phyloP scores from a whole-genome alignment of 176 grass and related monocot genomes.

The Oryza meridionalis region DNA sequence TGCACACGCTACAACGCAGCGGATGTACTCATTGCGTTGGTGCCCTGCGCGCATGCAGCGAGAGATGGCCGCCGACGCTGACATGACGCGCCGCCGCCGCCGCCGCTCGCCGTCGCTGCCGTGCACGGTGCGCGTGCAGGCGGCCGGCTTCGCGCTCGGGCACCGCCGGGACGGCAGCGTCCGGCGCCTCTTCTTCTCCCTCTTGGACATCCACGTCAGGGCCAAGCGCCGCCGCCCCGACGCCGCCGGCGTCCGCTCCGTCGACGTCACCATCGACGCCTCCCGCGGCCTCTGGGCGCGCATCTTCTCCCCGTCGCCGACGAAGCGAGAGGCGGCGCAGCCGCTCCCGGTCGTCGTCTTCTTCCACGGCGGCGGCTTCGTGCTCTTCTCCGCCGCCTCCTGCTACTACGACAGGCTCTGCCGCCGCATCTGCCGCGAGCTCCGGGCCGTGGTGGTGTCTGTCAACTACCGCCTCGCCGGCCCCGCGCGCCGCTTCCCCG shows the following conservation, averaged over 20 bases:
- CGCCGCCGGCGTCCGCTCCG: slow-evolving; percentile 51
- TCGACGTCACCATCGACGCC: slow-evolving; percentile 59
- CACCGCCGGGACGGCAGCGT: neutral
- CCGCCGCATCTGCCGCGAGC: slow-evolving; percentile 48
- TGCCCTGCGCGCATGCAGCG: neutral
- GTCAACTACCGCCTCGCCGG: slow-evolving; percentile 68
- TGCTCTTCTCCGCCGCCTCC: slow-evolving; percentile 59
- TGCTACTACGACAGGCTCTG: slow-evolving; percentile 56
- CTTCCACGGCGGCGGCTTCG: slow-evolving; percentile 86
- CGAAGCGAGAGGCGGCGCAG: neutral
- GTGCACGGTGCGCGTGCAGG: slow-evolving; percentile 37
- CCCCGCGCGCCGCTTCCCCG: slow-evolving; percentile 65
- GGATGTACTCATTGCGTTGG: too few relatives aligned
- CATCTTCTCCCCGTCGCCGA: slow-evolving; percentile 45
- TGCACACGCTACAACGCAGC: too few relatives aligned
- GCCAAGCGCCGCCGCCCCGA: slow-evolving; percentile 35
- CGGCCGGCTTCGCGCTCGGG: slow-evolving; percentile 25
- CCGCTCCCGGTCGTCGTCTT: slow-evolving; percentile 56
- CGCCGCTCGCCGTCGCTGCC: slow-evolving; percentile 33
- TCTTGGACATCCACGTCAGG: neutral
- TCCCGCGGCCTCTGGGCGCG: slow-evolving; percentile 55
- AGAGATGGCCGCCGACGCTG: neutral
- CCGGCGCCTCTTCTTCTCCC: neutral
- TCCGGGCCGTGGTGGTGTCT: slow-evolving; percentile 47
- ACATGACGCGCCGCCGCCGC: neutral